Evolutionary conservation across 441 rosid species (phyloP), one percentile per base, ranked within the genome.

Genomic region (Mallotus japonicus): DNA sequence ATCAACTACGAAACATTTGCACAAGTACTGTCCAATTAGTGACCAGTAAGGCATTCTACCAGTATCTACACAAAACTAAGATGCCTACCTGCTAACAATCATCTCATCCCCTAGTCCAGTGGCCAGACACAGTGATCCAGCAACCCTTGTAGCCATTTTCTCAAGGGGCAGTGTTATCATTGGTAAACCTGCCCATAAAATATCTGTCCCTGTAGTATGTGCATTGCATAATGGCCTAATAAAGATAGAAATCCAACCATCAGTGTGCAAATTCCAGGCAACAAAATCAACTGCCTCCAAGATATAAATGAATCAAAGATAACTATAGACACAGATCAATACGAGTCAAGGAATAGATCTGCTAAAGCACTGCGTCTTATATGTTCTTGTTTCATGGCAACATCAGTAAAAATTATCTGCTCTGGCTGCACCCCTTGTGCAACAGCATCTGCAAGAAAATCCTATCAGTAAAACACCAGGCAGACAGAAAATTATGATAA

Each of bases 131-230:
- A 96, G 88, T 47, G 99, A 96, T 71, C 99, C 99, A 78, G 99
- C 98, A 71, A 96, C 99, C 77, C 99, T 84, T 12, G 99, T 92
- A 60, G 98, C 99, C 99, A 96, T 96, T 83, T 93, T 96, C 83
- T 96, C 96, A n/a, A 92, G 97, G 7, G 99, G 99, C 67, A 87
- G 79, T 37, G 98, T 96, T 79, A 96, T 86, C 93, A 93, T 93
- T 2, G 99, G 98, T 62, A 93, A 89, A 77, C 99, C 99, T 73
- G 99, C 99, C 98, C 99, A 93, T 40, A 93, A 72, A 19, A 96
- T 85, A 87, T 96, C 99, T 8, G 99, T 96, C 65, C 99, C 99
- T 0, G 98, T 96, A 57, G 99, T 96, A 84, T 96, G 99, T 14
- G 95, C 99, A 79, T 96, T 96, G 83, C 99, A 96, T 77, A 93